These are phyloP conservation scores for Infundibulicybe gibba DNA, from an alignment of 768 basidiomycete genomes.

Conservation along the genomic window DNA sequence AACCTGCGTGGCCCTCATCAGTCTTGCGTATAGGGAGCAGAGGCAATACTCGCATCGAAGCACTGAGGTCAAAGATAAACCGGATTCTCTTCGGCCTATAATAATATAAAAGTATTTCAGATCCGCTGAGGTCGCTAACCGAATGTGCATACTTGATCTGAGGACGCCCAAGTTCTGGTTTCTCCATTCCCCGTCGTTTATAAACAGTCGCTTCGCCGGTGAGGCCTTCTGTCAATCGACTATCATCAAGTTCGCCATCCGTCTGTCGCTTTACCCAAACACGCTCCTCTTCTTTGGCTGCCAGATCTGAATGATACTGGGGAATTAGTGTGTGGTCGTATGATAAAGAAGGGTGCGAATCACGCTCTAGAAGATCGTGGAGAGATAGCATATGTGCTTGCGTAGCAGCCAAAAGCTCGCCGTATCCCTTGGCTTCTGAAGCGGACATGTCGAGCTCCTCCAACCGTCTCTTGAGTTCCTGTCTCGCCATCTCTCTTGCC, in stretches of 20 bases:
- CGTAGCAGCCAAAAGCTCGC: constrained; percentile 45
- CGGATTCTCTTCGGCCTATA: constrained; percentile 62
- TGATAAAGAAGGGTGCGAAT: constrained; percentile 15
- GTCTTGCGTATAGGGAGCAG: background rate
- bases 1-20: constrained; percentile 36
- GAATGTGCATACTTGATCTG: constrained; percentile 51
- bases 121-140: background rate
- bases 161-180: constrained; percentile 63
- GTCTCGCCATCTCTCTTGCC: constrained; percentile 63
- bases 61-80: constrained; percentile 68
- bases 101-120: background rate
- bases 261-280: constrained; percentile 72
- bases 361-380: constrained; percentile 60
- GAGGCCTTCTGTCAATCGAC: constrained; percentile 59
- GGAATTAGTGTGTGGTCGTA: background rate
- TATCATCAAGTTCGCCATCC: constrained; percentile 69
- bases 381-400: constrained; percentile 59
- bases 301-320: constrained; percentile 40
- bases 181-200: constrained; percentile 67
- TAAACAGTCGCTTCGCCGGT: constrained; percentile 70
- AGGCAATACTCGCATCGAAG: constrained; percentile 47
- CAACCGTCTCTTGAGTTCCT: constrained; percentile 56
- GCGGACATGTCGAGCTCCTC: constrained; percentile 61
- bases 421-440: constrained; percentile 55
- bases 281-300: constrained; percentile 66